These are phyloP conservation scores for Ceratobasidium sp. DNA, from an alignment of 1,284 basidiomycete species.

Conservation along the genomic window DNA sequence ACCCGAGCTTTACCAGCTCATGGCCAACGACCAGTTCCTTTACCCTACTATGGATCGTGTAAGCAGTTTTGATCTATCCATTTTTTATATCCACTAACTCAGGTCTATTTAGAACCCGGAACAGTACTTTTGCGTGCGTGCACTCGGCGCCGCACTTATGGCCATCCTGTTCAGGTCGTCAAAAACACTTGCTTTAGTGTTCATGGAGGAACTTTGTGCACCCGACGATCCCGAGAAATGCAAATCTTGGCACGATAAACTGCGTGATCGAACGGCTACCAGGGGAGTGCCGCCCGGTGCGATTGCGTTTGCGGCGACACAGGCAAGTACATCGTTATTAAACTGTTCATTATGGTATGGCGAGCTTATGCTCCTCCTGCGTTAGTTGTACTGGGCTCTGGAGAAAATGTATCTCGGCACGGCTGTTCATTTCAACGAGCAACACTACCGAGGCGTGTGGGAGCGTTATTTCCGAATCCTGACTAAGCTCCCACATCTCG, in stretches of 20 bases:
- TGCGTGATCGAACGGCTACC: background rate
- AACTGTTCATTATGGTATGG: background rate
- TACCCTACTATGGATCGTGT: background rate
- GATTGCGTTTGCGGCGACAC: constrained; percentile 15
- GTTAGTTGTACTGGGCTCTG: constrained; percentile 12
- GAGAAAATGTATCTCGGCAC: constrained; percentile 23
- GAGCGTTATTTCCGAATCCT: constrained; percentile 4
- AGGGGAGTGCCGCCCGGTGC: background rate
- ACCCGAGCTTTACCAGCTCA: background rate
- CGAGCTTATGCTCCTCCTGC: background rate
- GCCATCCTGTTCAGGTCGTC: background rate
- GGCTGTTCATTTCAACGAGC: background rate
- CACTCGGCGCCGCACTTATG: background rate
- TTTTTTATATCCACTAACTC: background rate
- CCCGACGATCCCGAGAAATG: background rate
- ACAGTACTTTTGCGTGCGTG: background rate
- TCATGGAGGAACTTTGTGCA: background rate
- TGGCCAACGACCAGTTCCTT: background rate
- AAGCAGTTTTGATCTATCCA: background rate
- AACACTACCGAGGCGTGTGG: constrained; percentile 14
- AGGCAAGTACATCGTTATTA: background rate
- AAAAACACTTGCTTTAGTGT: background rate
- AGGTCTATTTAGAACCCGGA: background rate
- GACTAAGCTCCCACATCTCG: background rate
- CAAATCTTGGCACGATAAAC: background rate